Base-by-base conservation (phyloP, 371 early-diverging fungal species). In the Mucor lusitanicus region DNA sequence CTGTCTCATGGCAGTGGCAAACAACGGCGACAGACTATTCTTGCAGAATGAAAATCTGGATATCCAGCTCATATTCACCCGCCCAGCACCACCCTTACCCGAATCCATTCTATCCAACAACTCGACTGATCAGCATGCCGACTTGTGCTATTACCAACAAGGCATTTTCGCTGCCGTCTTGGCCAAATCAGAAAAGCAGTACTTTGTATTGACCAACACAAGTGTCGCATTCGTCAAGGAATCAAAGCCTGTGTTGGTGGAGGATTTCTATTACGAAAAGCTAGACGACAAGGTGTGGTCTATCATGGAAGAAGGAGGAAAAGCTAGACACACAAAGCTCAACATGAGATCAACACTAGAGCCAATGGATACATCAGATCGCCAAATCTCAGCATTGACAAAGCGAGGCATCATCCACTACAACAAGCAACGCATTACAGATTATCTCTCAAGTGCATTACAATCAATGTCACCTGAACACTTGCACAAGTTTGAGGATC, bases 1-100 rank as follows among this genome's bases (percentile, higher is more conserved):
- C 4, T 48, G 60, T 13, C 13, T 72, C 13, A 64, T 72, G 61
- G 72, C 72, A 33, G 65, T 72, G 3, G 35, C 68, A 8, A 28
- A 57, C 1, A 64, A 66, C 23, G 72, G 68, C 12, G 59, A 68
- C 7, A 33, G 72, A 27, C 46, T 60, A 0, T 72, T 48, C 54
- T 62, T 61, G 7, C 37, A 27, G 33, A 44, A 21, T 25, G 39
- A 57, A 23, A 6, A 25, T 6, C 37, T 42, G 6, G 44, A 37
- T 12, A 56, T 72, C 9, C 46, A 32, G 0, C 25, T 57, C 25
- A 21, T 55, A 15, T 64, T 64, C 27, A 68, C 58, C 3, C 59
- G 61, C 11, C 19, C 60, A 11, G 56, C 68, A 8, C 72, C 72
- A 0, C 59, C 68, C 21, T 48, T 72, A 13, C 62, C 61, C 4